Base-by-base conservation (phyloP, 352 stramenopile genomes). In the Hyaloperonospora arabidopsidis region DNA sequence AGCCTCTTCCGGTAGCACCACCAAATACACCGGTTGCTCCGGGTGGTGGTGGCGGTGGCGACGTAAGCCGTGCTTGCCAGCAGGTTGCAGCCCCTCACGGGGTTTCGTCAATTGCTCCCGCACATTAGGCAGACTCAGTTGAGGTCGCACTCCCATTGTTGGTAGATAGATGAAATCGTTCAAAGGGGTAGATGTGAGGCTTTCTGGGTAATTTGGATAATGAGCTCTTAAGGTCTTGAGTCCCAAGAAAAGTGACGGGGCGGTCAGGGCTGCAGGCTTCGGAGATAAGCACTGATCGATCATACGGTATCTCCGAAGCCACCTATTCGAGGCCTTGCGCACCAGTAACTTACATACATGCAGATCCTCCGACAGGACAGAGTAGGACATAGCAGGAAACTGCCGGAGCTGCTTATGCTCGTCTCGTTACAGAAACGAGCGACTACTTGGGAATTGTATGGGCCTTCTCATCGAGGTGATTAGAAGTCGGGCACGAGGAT, bases 111-210 rank as follows among this genome's bases (percentile, higher is more conserved):
- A 39, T 36, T 68, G 63, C 47, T 54, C 52, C 49, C 71, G 63
- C 41, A 64, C 45, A n/a, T 61, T 44, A 25, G 56, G 53, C 28
- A 72, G 28, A 40, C 34, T 61, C 14, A 61, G 32, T 41, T 63
- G 61, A 59, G 68, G 55, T 57, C 68, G 76, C 55, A 84, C 67
- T 67, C 68, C 71, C 76, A 86, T 86, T 2, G 51, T 14, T 8
- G 8, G n/a, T n/a, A 32, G 8, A 4, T 32, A 32, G 25, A 10
- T 32, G n/a, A n/a, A n/a, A n/a, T n/a, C n/a, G n/a, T n/a, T n/a
- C n/a, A 4, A 32, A 4, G 25, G 4, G 34, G 22, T 19, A 25
- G 51, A 47, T 29, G 25, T 44, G 36, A 48, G 17, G 35, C 29
- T 54, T 61, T 36, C 12, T 51, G 35, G 60, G 61, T 39, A 66